A percentile compares a stretch with the other conserved stretches of the same genome.
Evolutionary conservation across 345 rosid genomes (phyloP).

Genomic region (Dipteronia sinensis): DNA sequence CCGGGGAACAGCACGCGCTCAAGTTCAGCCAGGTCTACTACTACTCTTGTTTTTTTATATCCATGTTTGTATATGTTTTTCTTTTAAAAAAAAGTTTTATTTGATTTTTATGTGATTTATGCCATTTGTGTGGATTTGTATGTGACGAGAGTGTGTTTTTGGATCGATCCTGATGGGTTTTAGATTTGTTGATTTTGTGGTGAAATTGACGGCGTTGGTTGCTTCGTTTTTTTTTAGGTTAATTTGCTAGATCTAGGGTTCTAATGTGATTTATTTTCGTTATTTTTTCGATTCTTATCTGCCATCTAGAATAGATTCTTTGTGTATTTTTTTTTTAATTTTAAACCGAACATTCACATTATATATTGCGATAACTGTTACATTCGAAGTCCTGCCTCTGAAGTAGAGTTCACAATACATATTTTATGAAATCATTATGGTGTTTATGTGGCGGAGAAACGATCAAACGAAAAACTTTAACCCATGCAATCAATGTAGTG

Average conservation of each 20-base stretch:
- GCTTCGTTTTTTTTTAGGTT: background rate
- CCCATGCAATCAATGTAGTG: too few relatives aligned
- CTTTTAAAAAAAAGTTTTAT: too few relatives aligned
- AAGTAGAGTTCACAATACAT: background rate
- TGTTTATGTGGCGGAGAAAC: background rate
- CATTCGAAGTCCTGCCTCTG: background rate
- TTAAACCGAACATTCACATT: background rate
- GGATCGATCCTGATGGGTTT: slow-evolving; percentile 30
- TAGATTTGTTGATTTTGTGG: slow-evolving; percentile 14
- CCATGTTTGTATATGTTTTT: slow-evolving; percentile 8
- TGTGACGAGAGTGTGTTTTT: background rate
- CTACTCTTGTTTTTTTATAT: background rate
- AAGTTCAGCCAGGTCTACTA: slow-evolving; percentile 84
- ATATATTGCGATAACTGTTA: background rate
- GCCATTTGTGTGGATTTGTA: slow-evolving; percentile 11
- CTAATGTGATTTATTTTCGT: background rate
- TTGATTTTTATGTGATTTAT: slow-evolving; percentile 4
- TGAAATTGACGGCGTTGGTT: slow-evolving; percentile 16
- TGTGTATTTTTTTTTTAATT: too few relatives aligned
- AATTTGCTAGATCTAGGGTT: slow-evolving; percentile 22
- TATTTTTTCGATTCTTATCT: background rate
- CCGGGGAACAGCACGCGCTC: slow-evolving; percentile 92
- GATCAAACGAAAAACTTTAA: too few relatives aligned
- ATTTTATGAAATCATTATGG: background rate
- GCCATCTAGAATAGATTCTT: too few relatives aligned